These are phyloP conservation scores for Colletotrichum echinochloae DNA, from an alignment of 2,329 filamentous ascomycete species.

Conservation along the genomic window DNA sequence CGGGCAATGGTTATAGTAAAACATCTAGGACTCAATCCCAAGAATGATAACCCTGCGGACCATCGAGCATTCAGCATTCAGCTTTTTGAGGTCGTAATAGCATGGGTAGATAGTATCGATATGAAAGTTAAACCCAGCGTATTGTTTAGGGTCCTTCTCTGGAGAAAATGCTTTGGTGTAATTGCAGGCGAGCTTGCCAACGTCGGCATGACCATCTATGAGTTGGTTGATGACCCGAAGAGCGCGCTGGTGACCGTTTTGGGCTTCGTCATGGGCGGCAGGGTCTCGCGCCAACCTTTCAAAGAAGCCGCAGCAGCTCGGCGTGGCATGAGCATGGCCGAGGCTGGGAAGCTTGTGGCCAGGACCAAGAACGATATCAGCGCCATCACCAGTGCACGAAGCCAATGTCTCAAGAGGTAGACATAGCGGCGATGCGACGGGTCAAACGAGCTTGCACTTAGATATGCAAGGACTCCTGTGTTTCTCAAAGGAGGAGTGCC, in stretches of 20 bases:
- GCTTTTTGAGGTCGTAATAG: not conserved
- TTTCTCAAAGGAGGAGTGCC: too few species aligned
- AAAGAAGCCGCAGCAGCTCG: slow-evolving; percentile 12
- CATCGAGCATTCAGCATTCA: slow-evolving; percentile 1
- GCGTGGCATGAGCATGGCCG: slow-evolving; percentile 12
- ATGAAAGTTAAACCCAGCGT: not conserved
- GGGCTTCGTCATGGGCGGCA: slow-evolving; percentile 21
- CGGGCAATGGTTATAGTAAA: not conserved
- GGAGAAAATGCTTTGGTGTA: not conserved
- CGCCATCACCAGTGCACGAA: too few species aligned
- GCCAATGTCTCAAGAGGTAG: too few species aligned
- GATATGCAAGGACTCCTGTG: too few species aligned
- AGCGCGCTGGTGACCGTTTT: slow-evolving; percentile 12
- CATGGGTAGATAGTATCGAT: slow-evolving; percentile 13
- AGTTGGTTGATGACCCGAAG: slow-evolving; percentile 14
- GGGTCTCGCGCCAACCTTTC: slow-evolving; percentile 17
- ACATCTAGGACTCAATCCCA: slow-evolving; percentile 6
- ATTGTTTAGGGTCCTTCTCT: not conserved
- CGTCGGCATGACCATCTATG: slow-evolving; percentile 15
- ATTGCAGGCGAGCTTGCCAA: slow-evolving; percentile 14
- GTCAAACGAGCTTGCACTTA: too few species aligned
- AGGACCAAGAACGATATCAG: slow-evolving; percentile 22
- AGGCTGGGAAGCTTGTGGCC: slow-evolving; percentile 14
- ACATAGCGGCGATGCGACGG: too few species aligned
- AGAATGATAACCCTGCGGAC: slow-evolving; percentile 13